Conservation (phyloP, 768 basidiomycete species). For the Phanerochaete sordida region DNA sequence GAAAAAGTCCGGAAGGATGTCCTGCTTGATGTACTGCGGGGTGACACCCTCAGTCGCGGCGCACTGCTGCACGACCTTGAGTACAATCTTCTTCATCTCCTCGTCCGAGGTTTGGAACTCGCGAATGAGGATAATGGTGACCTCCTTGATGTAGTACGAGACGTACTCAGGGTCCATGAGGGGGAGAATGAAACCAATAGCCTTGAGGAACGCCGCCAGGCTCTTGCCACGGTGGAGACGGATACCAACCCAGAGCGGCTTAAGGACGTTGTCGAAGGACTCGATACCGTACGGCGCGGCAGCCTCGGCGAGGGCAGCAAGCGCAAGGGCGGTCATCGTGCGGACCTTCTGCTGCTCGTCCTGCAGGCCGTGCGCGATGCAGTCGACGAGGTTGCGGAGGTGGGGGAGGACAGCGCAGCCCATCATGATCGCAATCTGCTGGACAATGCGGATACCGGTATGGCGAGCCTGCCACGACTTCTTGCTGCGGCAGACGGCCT, state of each 20-base stretch:
- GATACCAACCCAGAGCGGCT: constrained; percentile 92
- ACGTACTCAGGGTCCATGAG: constrained; percentile 99
- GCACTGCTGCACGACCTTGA: constrained; percentile 99
- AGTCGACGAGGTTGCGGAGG: constrained; percentile 92
- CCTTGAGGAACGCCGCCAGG: constrained; percentile 92
- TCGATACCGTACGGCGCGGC: constrained; percentile 99
- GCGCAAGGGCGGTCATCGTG: constrained; percentile 90
- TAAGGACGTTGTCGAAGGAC: constrained; percentile 96
- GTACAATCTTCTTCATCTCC: constrained; percentile 99
- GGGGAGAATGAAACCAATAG: constrained; percentile 98
- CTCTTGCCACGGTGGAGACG: constrained; percentile 94
- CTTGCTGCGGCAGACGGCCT: constrained; percentile 97
- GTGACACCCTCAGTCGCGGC: constrained; percentile 98
- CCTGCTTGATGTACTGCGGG: constrained; percentile 92
- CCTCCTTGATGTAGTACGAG: constrained; percentile 98
- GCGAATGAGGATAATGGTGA: constrained; percentile 93
- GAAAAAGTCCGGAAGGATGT: constrained; percentile 99
- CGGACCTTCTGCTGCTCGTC: constrained; percentile 97
- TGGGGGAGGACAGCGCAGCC: constrained; percentile 98
- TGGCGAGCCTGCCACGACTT: constrained; percentile 99
- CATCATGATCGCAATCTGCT: constrained; percentile 99
- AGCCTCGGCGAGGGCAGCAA: constrained; percentile 95
- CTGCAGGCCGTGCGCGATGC: constrained; percentile 88
- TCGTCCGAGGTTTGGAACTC: constrained; percentile 99
- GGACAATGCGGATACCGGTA: constrained; percentile 98